Base-by-base conservation (phyloP, 805 yeast species). In the Zygoascus biomembranicola region DNA sequence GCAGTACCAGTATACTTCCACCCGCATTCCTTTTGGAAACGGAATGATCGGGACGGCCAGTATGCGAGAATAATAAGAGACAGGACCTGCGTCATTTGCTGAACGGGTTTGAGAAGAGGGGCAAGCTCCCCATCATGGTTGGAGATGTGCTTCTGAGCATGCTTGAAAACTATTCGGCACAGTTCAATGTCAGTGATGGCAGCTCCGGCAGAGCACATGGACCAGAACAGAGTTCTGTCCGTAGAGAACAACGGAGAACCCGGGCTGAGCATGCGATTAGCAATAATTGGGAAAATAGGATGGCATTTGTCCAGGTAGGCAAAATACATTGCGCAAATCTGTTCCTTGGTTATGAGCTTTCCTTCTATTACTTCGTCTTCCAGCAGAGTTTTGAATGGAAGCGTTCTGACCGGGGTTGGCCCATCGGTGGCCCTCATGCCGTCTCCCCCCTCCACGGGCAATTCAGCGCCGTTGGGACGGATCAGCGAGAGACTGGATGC, bases 291-390 rank as follows among this genome's bases (percentile, higher is more conserved):
- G 48, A 49, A 55, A 13, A 19, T 18, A 8, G 53, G 52, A 32
- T 55, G 57, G 43, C 37, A 52, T 5, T 55, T 45, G 6, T 46
- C 43, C 31, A 52, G n/a, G 32, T 55, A 55, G n/a, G 44, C 39
- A 9, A 13, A 13, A 35, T 50, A 55, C 20, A 52, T 14, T 16
- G 45, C 28, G 3, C 2, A 23, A 2, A 52, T 20, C 1, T 6
- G 19, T 3, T 19, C 41, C 20, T 46, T 19, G n/a, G 3, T 42
- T 2, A 47, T 23, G 31, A 26, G 32, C 20, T 11, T 23, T 16
- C 35, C 51, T 11, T 37, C 48, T 13, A 39, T 28, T 19, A 23
- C 44, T 37, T 26, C 37, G n/a, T 32, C 52, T 14, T 53, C 53
- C 28, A 46, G 23, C 11, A 5, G 11, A 5, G 18, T 46, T 16